phyloP scores from a whole-genome alignment of 768 basidiomycete species.

The Pleurotus giganteus region DNA sequence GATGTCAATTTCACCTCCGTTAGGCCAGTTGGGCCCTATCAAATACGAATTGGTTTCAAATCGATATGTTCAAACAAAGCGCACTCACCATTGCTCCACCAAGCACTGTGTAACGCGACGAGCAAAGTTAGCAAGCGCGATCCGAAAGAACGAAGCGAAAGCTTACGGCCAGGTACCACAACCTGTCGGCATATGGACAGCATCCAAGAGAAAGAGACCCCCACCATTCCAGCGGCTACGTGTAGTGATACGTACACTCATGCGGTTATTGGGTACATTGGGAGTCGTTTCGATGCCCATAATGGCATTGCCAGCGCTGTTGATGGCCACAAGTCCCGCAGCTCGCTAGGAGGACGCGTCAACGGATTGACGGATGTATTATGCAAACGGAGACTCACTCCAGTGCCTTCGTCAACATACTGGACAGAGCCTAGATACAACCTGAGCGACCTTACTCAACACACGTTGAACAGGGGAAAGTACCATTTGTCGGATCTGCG shows the following conservation, averaged over 20 bases:
- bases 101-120: conserved; percentile 31
- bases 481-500: conserved; percentile 76
- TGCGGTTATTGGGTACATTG: conserved; percentile 62
- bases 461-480: conserved; percentile 14
- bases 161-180: conserved; percentile 82
- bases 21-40: conserved; percentile 63
- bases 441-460: background rate
- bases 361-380: conserved; percentile 6
- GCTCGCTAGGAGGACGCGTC: conserved; percentile 34
- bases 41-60: conserved; percentile 43
- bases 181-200: conserved; percentile 86
- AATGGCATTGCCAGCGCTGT: conserved; percentile 69
- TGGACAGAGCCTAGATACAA: conserved; percentile 43
- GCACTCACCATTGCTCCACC: conserved; percentile 44
- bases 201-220: conserved; percentile 79
- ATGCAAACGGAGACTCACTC: conserved; percentile 36
- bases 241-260: conserved; percentile 77
- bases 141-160: background rate
- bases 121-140: background rate
- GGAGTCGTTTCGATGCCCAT: conserved; percentile 90
- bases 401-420: conserved; percentile 62
- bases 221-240: conserved; percentile 56
- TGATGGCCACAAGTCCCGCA: conserved; percentile 64
- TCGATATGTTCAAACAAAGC: conserved; percentile 74
- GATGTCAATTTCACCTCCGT: conserved; percentile 78